A percentile compares a stretch with the other conserved stretches of the same genome.
Evolutionary conservation across 805 yeast species (phyloP).

Genomic region (Starmerella floricola): DNA sequence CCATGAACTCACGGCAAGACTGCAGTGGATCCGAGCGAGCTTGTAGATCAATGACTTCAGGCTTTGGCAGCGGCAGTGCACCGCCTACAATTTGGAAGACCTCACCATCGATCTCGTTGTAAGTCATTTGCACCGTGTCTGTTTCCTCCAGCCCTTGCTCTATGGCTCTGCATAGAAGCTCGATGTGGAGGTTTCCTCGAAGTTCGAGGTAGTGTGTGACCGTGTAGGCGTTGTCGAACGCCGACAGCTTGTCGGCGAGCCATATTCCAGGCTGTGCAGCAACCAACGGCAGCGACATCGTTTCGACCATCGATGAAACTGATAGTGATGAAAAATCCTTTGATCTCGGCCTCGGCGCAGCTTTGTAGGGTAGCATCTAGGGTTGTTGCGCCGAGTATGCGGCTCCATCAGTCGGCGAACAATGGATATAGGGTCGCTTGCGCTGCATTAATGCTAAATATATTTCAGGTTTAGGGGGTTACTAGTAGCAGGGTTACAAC

Average conservation of each 20-base stretch:
- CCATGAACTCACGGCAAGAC: conserved; percentile 1
- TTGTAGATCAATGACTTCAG: conserved; percentile 9
- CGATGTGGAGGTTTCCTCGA: conserved; percentile 4
- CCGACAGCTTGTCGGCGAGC: conserved; percentile 14
- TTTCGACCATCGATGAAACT: neutral
- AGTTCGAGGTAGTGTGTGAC: conserved; percentile 13
- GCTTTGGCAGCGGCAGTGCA: neutral
- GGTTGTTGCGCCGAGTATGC: neutral
- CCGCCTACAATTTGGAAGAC: conserved; percentile 3
- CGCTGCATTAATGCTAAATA: too few relatives aligned
- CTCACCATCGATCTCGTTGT: conserved; percentile 6
- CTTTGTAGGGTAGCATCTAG: too few relatives aligned
- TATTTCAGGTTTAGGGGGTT: neutral
- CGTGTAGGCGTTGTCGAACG: conserved; percentile 9
- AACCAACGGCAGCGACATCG: conserved; percentile 7
- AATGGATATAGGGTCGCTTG: neutral
- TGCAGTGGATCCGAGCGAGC: neutral
- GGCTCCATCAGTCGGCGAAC: neutral
- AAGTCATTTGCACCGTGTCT: conserved; percentile 11
- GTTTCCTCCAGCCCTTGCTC: conserved; percentile 10
- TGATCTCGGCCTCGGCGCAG: too few relatives aligned
- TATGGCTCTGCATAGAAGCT: conserved; percentile 5
- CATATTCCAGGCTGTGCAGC: conserved; percentile 18
- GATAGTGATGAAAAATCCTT: conserved; percentile 2
- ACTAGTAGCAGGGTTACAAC: neutral